Conservation (phyloP, 805 yeast species). For the Lipomyces chichibuensis region DNA sequence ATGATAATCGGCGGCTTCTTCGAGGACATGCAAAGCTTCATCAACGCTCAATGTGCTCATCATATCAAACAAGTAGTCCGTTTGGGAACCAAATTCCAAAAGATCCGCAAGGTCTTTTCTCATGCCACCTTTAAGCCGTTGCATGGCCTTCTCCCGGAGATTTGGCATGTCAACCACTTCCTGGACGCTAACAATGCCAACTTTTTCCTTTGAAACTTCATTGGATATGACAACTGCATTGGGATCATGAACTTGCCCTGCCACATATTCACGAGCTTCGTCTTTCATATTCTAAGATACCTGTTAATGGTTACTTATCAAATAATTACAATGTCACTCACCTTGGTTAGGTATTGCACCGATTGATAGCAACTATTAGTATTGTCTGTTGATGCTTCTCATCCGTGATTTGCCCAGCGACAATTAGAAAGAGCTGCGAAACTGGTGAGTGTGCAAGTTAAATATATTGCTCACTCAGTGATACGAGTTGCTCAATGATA, state of each 20-base stretch:
- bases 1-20: no score
- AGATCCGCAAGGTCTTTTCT: conserved; percentile 4
- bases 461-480: not conserved
- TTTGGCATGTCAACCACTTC: conserved; percentile 4
- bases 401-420: no score
- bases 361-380: not conserved
- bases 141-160: conserved; percentile 8
- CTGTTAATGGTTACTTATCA: not conserved
- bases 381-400: not conserved
- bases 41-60: no score
- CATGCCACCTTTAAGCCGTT: conserved; percentile 4
- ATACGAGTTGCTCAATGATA: conserved; percentile 2
- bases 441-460: not conserved
- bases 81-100: conserved; percentile 5
- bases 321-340: not conserved
- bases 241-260: not conserved
- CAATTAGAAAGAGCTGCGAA: no score
- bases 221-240: not conserved
- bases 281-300: not conserved
- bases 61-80: conserved; percentile 50
- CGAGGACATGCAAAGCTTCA: no score
- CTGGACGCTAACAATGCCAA: not conserved
- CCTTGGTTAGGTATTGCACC: not conserved
- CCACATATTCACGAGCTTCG: not conserved
- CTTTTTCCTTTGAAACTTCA: conserved; percentile 1